Evolutionary conservation across 441 rosid genomes (phyloP).

Genomic region (Arabidopsis lyrata): DNA sequence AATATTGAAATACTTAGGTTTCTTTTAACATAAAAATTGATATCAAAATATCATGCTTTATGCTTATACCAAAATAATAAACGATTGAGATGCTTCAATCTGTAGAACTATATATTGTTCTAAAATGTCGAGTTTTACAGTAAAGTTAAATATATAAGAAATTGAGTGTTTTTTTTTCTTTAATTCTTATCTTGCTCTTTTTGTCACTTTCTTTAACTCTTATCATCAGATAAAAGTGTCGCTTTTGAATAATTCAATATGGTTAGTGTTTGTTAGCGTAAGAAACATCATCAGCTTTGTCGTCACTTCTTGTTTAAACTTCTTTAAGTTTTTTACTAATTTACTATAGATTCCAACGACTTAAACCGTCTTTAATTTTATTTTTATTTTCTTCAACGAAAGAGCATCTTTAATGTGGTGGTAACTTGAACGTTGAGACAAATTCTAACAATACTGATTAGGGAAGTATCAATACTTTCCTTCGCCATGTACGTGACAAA

Average conservation of each 20-base stretch:
- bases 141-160: not conserved
- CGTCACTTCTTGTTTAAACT: conserved; percentile 36
- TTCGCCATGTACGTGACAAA: conserved; percentile 6
- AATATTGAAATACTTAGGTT: conserved; percentile 1
- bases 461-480: conserved; percentile 31
- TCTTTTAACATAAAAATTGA: not conserved
- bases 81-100: not conserved
- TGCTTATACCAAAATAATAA: not conserved
- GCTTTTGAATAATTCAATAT: not conserved
- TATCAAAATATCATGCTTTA: not conserved
- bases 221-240: conserved; percentile 15
- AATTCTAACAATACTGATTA: not conserved
- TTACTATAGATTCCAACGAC: conserved; percentile 1
- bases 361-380: not conserved
- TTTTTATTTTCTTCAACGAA: conserved; percentile 2
- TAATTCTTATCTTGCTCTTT: not conserved
- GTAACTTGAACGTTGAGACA: conserved; percentile 5
- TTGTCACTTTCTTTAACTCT: not conserved
- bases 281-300: conserved; percentile 30
- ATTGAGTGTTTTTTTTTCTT: not conserved
- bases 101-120: not conserved
- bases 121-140: not conserved
- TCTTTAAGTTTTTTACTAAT: not conserved
- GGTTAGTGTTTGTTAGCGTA: conserved; percentile 29
- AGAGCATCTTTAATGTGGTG: conserved; percentile 12